A percentile compares a stretch with the other conserved stretches of the same genome.
phyloP scores from a whole-genome alignment of 805 yeast genomes.

The Wickerhamomyces alni region DNA sequence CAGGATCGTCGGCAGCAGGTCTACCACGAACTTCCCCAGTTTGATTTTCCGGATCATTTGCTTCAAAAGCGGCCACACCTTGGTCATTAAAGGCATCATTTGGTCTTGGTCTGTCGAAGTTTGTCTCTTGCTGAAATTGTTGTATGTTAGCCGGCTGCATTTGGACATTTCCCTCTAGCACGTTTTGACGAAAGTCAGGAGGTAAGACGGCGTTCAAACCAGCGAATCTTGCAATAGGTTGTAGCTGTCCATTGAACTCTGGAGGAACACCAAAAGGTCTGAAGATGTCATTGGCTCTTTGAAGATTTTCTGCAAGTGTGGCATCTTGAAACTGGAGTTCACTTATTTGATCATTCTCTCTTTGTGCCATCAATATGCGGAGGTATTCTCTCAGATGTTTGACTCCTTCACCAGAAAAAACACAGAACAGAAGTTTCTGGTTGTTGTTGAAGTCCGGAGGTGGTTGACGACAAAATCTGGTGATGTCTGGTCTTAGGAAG shows the following conservation, averaged over 20 bases:
- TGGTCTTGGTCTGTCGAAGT: no score
- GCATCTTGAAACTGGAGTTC: neutral
- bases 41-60: no score
- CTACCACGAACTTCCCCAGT: no score
- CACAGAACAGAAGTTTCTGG: slow-evolving; percentile 85
- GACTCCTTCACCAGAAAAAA: slow-evolving; percentile 89
- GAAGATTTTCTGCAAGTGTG: neutral
- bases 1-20: no score
- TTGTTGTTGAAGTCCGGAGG: slow-evolving; percentile 87
- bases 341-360: neutral
- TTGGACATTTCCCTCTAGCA: neutral
- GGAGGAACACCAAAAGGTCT: neutral
- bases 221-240: neutral
- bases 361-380: slow-evolving; percentile 26
- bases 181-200: neutral
- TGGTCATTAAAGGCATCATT: no score
- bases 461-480: slow-evolving; percentile 83
- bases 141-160: neutral
- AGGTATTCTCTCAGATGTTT: slow-evolving; percentile 66
- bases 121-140: no score
- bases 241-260: neutral
- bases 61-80: no score
- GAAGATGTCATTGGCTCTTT: neutral
- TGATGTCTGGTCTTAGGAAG: slow-evolving; percentile 81
- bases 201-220: no score